Percentiles rank a stretch among this genome's conserved stretches.
phyloP scores from a whole-genome alignment of 2,329 filamentous ascomycete species.

The Ilyonectria mors-panacis region DNA sequence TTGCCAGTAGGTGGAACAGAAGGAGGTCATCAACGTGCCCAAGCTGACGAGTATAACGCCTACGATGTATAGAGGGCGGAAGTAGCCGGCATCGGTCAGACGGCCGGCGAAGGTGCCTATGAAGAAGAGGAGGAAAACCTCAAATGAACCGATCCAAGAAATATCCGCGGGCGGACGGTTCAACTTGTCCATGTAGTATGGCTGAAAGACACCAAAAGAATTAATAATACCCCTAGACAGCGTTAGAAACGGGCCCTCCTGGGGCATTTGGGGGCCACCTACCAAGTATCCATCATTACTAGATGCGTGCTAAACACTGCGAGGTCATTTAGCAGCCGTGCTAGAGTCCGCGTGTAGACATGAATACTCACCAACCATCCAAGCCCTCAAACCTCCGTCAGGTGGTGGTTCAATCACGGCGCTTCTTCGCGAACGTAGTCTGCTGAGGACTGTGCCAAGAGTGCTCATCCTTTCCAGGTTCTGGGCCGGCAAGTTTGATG shows the following conservation, averaged over 20 bases:
- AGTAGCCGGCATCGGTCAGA: slow-evolving; percentile 68
- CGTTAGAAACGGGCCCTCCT: not conserved
- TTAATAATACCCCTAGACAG: slow-evolving; percentile 63
- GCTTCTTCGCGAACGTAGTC: slow-evolving; percentile 16
- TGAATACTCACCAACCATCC: slow-evolving; percentile 58
- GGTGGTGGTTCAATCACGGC: slow-evolving; percentile 60
- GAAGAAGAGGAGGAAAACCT: slow-evolving; percentile 70
- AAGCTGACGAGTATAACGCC: slow-evolving; percentile 61
- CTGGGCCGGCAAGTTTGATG: slow-evolving; percentile 1
- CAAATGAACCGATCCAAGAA: slow-evolving; percentile 70
- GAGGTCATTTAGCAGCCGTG: not conserved
- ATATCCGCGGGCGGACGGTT: slow-evolving; percentile 47
- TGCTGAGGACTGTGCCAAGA: slow-evolving; percentile 19
- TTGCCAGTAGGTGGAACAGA: slow-evolving; percentile 68
- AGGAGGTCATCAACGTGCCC: slow-evolving; percentile 65
- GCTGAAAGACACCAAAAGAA: slow-evolving; percentile 69
- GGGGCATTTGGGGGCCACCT: slow-evolving; percentile 19
- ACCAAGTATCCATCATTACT: slow-evolving; percentile 66
- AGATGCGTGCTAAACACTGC: slow-evolving; percentile 54
- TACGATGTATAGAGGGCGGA: slow-evolving; percentile 58
- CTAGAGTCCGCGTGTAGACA: too few species aligned
- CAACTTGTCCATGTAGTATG: slow-evolving; percentile 61
- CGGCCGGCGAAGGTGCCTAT: slow-evolving; percentile 68
- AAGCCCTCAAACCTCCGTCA: slow-evolving; percentile 64
- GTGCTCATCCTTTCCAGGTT: slow-evolving; percentile 23